phyloP scores from a whole-genome alignment of 2,329 filamentous ascomycete genomes.

The Fusarium gaditjirri region DNA sequence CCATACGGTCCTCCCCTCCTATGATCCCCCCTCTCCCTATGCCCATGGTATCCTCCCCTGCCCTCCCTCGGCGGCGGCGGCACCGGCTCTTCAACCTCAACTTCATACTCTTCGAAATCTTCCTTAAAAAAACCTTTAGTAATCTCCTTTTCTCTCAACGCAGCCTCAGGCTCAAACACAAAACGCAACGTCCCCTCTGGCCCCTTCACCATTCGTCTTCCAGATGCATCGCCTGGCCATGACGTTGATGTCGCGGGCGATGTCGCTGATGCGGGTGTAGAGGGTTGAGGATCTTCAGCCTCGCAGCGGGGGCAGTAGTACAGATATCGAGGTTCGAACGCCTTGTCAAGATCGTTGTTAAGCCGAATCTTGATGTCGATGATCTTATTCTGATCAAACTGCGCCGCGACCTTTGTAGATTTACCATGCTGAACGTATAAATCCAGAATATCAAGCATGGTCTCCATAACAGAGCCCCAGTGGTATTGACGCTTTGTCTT shows the following conservation, averaged over 20 bases:
- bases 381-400: conserved; percentile 80
- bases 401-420: conserved; percentile 77
- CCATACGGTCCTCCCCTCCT: no score
- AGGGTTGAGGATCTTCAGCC: conserved; percentile 49
- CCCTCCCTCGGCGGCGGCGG: conserved; percentile 44
- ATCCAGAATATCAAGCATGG: conserved; percentile 88
- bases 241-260: conserved; percentile 55
- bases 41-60: conserved; percentile 47
- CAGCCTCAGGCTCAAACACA: conserved; percentile 83
- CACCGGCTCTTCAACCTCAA: conserved; percentile 77
- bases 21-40: conserved; percentile 48
- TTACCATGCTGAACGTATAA: conserved; percentile 88
- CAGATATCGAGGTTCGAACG: conserved; percentile 71
- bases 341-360: conserved; percentile 80
- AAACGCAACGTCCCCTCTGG: conserved; percentile 85
- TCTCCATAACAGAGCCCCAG: conserved; percentile 71
- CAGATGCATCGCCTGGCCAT: conserved; percentile 50
- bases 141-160: conserved; percentile 74
- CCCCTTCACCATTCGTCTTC: conserved; percentile 52
- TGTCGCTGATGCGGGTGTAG: conserved; percentile 47
- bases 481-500: conserved; percentile 59
- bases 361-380: conserved; percentile 87
- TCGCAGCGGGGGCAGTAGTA: conserved; percentile 67
- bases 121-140: conserved; percentile 76
- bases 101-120: conserved; percentile 80